Evolutionary conservation across 345 rosid species (phyloP).

Genomic region (Trapa incisa): DNA sequence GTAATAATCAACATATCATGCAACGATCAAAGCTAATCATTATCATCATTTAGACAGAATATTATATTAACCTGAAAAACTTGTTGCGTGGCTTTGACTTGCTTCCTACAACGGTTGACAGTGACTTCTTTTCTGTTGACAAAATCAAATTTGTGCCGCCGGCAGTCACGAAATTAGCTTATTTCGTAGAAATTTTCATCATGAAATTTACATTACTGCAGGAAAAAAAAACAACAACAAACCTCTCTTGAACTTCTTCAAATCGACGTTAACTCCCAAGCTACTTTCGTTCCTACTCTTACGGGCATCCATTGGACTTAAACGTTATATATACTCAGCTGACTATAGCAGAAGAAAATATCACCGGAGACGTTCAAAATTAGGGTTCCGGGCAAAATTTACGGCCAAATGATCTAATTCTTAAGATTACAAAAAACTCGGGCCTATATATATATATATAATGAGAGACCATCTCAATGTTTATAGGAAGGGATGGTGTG

Average conservation of each 20-base stretch:
- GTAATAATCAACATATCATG: neutral
- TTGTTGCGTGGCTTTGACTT: constrained; percentile 99
- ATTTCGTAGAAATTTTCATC: neutral
- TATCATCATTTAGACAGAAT: constrained; percentile 37
- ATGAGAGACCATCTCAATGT: too few species aligned
- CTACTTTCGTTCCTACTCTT: too few species aligned
- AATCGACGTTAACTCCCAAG: too few species aligned
- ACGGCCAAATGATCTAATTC: too few species aligned
- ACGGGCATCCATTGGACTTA: too few species aligned
- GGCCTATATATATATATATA: too few species aligned
- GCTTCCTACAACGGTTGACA: constrained; percentile 98
- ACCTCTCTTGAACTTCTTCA: too few species aligned
- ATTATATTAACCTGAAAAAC: constrained; percentile 96
- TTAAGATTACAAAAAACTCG: too few species aligned
- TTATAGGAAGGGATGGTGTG: too few species aligned
- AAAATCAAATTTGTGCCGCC: constrained; percentile 35
- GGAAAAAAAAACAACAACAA: neutral
- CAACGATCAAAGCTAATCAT: neutral
- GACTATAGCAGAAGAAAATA: neutral
- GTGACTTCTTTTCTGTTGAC: constrained; percentile 82
- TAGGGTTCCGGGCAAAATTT: too few species aligned
- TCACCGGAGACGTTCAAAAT: too few species aligned
- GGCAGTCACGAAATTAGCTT: too few species aligned
- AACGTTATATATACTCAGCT: neutral
- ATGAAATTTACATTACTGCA: neutral